These are phyloP conservation scores for Fomitiporia mediterranea DNA, from an alignment of 1,284 basidiomycete genomes.

Conservation along the genomic window DNA sequence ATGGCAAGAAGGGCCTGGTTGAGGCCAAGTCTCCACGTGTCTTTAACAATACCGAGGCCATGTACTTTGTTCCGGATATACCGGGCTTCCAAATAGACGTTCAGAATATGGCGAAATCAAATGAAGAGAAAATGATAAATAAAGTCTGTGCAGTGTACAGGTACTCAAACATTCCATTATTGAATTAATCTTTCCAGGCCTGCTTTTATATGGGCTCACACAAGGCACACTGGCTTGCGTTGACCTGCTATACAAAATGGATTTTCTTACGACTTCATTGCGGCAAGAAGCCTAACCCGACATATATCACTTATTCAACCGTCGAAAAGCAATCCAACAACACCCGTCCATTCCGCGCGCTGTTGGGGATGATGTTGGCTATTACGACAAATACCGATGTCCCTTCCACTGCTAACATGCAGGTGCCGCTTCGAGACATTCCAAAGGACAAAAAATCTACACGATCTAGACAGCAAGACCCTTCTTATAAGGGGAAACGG, in stretches of 20 bases:
- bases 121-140: no score
- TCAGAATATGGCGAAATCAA: no score
- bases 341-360: not conserved
- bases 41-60: not conserved
- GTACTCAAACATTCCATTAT: not conserved
- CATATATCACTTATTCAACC: not conserved
- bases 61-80: not conserved
- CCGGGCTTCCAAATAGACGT: no score
- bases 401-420: not conserved
- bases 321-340: not conserved
- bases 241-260: constrained; percentile 1
- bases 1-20: not conserved
- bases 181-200: not conserved
- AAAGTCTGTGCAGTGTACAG: no score
- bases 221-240: not conserved
- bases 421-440: not conserved
- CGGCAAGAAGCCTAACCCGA: not conserved
- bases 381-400: not conserved
- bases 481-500: not conserved
- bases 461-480: not conserved
- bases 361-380: constrained; percentile 1
- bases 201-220: not conserved
- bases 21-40: not conserved
- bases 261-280: not conserved
- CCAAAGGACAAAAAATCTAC: not conserved